Percentiles rank a stretch among this genome's conserved stretches.
Conservation (phyloP, 2,329 filamentous ascomycete genomes). For the Alternaria triticina region DNA sequence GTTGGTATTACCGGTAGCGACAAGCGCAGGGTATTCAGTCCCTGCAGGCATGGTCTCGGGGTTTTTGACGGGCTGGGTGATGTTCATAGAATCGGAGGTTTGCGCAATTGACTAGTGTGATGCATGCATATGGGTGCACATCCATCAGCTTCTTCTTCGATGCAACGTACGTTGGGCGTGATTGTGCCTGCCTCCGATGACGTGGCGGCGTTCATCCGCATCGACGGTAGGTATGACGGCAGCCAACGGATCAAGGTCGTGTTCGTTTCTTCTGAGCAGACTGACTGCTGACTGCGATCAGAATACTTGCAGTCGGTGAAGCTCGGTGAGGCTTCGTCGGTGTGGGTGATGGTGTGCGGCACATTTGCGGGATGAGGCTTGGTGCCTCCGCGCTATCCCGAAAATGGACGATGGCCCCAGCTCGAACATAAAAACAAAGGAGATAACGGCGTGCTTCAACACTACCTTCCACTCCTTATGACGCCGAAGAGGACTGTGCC, state of each 20-base stretch:
- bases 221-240: not conserved
- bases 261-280: no score
- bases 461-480: not conserved
- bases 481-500: no score
- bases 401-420: no score
- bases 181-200: not conserved
- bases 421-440: no score
- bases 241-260: not conserved
- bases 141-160: not conserved
- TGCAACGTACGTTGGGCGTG: not conserved
- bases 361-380: not conserved
- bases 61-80: not conserved
- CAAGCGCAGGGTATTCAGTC: not conserved
- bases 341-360: not conserved
- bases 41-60: not conserved
- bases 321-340: not conserved
- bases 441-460: not conserved
- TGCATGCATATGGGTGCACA: not conserved
- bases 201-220: not conserved
- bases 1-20: not conserved
- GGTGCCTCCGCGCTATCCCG: no score
- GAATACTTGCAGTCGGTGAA: not conserved
- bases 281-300: not conserved
- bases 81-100: not conserved
- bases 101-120: not conserved